A percentile compares a stretch with the other conserved stretches of the same genome.
These are phyloP conservation scores for Gossypium arboreum DNA, from an alignment of 345 rosid genomes.

Conservation along the genomic window DNA sequence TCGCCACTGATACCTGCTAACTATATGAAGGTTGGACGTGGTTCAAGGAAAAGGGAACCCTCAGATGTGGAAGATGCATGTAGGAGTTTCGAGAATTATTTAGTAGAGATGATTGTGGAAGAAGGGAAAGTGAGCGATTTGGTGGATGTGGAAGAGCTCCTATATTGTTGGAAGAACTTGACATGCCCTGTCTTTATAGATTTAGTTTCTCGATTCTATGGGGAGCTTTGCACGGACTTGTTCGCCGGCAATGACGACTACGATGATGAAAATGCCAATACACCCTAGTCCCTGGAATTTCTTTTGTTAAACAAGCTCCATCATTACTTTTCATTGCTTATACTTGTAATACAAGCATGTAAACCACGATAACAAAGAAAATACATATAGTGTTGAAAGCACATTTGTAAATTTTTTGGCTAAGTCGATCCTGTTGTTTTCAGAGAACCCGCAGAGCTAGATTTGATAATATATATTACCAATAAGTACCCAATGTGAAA, in stretches of 20 bases:
- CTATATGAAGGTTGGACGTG: slow-evolving; percentile 20
- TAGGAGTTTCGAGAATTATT: slow-evolving; percentile 77
- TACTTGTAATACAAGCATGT: no score
- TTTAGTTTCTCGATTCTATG: slow-evolving; percentile 72
- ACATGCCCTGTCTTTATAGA: slow-evolving; percentile 67
- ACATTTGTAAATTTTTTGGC: no score
- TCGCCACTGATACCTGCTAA: slow-evolving; percentile 52
- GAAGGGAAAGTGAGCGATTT: slow-evolving; percentile 72
- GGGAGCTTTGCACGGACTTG: slow-evolving; percentile 26
- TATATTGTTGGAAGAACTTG: slow-evolving; percentile 78
- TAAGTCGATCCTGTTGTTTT: no score
- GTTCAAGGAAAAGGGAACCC: slow-evolving; percentile 19
- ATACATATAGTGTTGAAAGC: no score
- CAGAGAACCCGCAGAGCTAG: no score
- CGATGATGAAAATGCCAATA: background rate
- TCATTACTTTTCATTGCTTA: no score
- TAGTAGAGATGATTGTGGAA: slow-evolving; percentile 74
- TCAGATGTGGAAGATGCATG: slow-evolving; percentile 65
- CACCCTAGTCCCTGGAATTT: background rate
- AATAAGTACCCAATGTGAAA: no score
- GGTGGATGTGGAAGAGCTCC: slow-evolving; percentile 84
- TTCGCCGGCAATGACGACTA: background rate
- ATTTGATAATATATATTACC: no score
- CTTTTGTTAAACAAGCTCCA: background rate
- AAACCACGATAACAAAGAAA: no score